Conservation (phyloP, 345 rosid genomes). For the Dipteronia dyeriana region DNA sequence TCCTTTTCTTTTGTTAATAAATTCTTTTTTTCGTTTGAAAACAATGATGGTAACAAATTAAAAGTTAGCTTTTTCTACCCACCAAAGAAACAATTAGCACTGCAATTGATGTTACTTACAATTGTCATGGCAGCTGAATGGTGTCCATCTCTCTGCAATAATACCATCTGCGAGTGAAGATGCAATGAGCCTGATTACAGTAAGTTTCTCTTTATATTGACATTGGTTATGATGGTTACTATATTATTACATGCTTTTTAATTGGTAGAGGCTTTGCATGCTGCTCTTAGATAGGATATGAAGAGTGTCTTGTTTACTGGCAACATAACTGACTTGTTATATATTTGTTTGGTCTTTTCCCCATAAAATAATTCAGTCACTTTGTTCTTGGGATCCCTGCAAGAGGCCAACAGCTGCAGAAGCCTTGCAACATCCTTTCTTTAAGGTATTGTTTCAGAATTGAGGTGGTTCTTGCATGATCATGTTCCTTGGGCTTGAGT, state of each 20-base stretch:
- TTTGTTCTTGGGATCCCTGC: conserved; percentile 97
- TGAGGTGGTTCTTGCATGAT: not conserved
- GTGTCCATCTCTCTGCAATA: conserved; percentile 50
- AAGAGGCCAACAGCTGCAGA: conserved; percentile 86
- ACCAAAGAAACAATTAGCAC: not conserved
- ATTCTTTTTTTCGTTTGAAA: too few species aligned
- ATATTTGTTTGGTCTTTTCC: not conserved
- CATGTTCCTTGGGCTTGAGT: not conserved
- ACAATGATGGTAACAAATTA: not conserved
- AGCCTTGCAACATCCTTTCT: conserved; percentile 92
- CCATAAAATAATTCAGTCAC: conserved; percentile 46
- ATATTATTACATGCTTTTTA: not conserved
- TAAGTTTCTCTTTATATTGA: conserved; percentile 24
- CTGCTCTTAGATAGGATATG: not conserved
- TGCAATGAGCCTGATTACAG: conserved; percentile 68
- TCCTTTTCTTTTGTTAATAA: too few species aligned
- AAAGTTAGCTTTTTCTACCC: not conserved
- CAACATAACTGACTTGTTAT: not conserved
- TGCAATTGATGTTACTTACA: not conserved
- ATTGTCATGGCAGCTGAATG: conserved; percentile 48
- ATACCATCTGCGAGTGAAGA: conserved; percentile 71
- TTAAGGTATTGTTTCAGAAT: conserved; percentile 55
- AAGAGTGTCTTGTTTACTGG: not conserved
- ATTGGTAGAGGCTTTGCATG: not conserved
- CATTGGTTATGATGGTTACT: not conserved